Evolutionary conservation across 352 stramenopile species (phyloP).

Genomic region (Blastocystis hominis): DNA sequence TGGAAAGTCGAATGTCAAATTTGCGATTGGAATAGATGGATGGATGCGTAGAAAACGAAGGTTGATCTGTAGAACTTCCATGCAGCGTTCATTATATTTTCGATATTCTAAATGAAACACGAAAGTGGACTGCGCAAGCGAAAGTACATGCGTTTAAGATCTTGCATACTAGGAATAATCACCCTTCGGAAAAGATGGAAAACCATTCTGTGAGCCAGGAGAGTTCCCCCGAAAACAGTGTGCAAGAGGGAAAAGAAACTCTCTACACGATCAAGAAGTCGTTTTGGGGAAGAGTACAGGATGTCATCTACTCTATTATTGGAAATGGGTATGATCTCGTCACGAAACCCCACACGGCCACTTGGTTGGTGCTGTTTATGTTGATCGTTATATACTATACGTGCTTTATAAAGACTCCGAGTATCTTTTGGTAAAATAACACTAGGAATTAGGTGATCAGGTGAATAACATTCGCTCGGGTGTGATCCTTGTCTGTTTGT

Average conservation of each 20-base stretch:
- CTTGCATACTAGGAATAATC: too few relatives aligned
- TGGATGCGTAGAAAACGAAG: too few relatives aligned
- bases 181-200: too few relatives aligned
- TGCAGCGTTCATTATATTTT: not conserved
- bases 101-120: not conserved
- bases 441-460: not conserved
- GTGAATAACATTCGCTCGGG: conserved; percentile 37
- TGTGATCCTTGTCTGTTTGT: not conserved
- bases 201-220: too few relatives aligned
- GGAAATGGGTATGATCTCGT: conserved; percentile 55
- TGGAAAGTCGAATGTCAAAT: too few relatives aligned
- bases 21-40: too few relatives aligned
- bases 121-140: not conserved
- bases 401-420: conserved; percentile 8
- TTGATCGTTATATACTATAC: not conserved
- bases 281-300: not conserved
- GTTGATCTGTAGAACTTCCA: not conserved
- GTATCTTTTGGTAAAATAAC: not conserved
- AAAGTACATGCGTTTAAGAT: not conserved
- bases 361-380: conserved; percentile 56
- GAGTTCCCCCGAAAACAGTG: too few relatives aligned
- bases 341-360: conserved; percentile 41
- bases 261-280: conserved; percentile 11
- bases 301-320: conserved; percentile 28
- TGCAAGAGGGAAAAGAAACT: not conserved